Conservation (phyloP, 345 rosid genomes). For the Arabidopsis arenosa region DNA sequence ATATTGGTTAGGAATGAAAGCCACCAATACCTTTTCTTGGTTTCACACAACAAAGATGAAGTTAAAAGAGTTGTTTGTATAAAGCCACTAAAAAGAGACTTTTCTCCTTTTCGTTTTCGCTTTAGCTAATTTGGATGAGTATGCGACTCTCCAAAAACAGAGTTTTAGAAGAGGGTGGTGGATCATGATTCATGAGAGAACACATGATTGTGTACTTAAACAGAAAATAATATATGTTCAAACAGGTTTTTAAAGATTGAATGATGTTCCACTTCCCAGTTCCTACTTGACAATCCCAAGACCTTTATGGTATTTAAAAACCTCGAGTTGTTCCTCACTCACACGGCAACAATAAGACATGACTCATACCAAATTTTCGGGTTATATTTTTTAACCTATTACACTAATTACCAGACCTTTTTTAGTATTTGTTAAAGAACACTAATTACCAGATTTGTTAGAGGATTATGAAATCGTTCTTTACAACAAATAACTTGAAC, state of each 20-base stretch:
- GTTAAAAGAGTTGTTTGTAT: constrained; percentile 15
- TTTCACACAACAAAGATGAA: constrained; percentile 34
- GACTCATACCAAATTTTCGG: neutral
- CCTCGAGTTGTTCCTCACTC: constrained; percentile 9
- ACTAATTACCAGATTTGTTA: neutral
- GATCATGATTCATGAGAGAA: constrained; percentile 23
- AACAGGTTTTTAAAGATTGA: neutral
- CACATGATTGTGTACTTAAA: neutral
- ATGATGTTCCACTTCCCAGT: constrained; percentile 16
- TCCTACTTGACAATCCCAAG: constrained; percentile 12
- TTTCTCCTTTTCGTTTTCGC: constrained; percentile 2
- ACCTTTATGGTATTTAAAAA: constrained; percentile 5
- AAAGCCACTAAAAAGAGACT: constrained; percentile 26
- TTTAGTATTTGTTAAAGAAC: too few species aligned
- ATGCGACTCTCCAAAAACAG: constrained; percentile 25
- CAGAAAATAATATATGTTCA: neutral
- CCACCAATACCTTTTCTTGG: constrained; percentile 32
- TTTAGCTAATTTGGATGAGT: constrained; percentile 39
- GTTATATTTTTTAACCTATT: neutral
- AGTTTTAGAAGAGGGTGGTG: neutral
- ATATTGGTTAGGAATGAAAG: constrained; percentile 41
- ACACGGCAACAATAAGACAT: constrained; percentile 14
- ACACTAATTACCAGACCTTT: neutral
- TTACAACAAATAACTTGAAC: neutral
- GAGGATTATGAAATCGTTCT: neutral